These are phyloP conservation scores for Microsporum audouinii DNA, from an alignment of 2,329 filamentous ascomycete species.

Conservation along the genomic window DNA sequence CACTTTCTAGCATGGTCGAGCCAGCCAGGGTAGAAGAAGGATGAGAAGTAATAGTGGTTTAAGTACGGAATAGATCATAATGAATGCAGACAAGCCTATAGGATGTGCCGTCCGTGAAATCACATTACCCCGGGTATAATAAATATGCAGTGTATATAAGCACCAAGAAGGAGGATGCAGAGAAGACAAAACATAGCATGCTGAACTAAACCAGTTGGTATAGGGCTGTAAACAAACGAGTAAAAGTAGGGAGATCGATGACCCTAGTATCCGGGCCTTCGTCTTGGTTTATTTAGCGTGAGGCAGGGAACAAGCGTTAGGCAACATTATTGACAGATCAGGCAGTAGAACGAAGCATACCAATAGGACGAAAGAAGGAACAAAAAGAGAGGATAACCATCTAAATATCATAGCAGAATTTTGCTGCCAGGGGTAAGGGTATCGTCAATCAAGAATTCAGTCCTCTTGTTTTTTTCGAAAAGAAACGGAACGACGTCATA, in stretches of 20 bases:
- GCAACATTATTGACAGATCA: background rate
- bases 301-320: background rate
- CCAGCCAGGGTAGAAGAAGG: background rate
- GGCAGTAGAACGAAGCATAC: background rate
- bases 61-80: background rate
- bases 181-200: background rate
- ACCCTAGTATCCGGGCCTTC: background rate
- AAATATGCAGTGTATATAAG: background rate
- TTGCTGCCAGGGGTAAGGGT: background rate
- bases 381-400: background rate
- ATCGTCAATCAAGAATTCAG: background rate
- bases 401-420: background rate
- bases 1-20: background rate
- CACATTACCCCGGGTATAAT: background rate
- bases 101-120: background rate
- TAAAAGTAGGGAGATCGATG: background rate
- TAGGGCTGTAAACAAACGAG: background rate
- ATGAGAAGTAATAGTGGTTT: background rate
- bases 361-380: background rate
- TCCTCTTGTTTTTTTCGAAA: background rate
- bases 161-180: background rate
- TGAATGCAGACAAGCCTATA: background rate
- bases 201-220: background rate
- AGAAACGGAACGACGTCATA: background rate
- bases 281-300: background rate